Conservation (phyloP, 345 rosid species). For the Erysimum cheiranthoides region DNA sequence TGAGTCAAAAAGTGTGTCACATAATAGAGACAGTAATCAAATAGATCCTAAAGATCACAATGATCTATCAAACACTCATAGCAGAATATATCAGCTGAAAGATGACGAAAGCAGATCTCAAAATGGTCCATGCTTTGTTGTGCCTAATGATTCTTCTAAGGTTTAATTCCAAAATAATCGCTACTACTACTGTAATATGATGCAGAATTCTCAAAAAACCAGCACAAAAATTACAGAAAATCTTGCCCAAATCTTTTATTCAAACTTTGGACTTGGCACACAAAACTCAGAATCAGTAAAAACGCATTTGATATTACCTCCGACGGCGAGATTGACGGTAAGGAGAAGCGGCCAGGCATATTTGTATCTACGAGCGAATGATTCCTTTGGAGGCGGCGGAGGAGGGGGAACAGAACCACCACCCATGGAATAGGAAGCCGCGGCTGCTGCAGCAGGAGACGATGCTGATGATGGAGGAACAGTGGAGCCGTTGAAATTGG, state of each 20-base stretch:
- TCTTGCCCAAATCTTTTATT: neutral
- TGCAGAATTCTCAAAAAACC: neutral
- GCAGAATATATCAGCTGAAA: too few species aligned
- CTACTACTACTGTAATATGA: neutral
- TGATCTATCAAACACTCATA: too few species aligned
- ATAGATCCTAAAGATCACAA: too few species aligned
- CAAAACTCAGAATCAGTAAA: neutral
- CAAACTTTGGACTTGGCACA: neutral
- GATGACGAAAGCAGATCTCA: too few species aligned
- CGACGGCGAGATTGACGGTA: constrained; percentile 74
- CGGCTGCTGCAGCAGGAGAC: constrained; percentile 57
- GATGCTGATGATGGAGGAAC: constrained; percentile 44
- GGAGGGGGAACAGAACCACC: constrained; percentile 57
- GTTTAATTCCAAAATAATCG: too few species aligned
- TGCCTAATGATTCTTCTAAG: too few species aligned
- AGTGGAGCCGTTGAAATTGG: constrained; percentile 47
- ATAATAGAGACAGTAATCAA: too few species aligned
- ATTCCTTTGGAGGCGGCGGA: constrained; percentile 73
- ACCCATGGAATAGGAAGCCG: constrained; percentile 72
- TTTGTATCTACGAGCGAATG: constrained; percentile 82
- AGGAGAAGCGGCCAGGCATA: constrained; percentile 83
- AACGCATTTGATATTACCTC: constrained; percentile 57
- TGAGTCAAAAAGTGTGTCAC: too few species aligned
- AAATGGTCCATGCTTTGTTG: too few species aligned
- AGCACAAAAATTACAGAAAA: neutral